Evolutionary conservation across 2,329 filamentous ascomycete species (phyloP).

Genomic region (Canariomyces notabilis): DNA sequence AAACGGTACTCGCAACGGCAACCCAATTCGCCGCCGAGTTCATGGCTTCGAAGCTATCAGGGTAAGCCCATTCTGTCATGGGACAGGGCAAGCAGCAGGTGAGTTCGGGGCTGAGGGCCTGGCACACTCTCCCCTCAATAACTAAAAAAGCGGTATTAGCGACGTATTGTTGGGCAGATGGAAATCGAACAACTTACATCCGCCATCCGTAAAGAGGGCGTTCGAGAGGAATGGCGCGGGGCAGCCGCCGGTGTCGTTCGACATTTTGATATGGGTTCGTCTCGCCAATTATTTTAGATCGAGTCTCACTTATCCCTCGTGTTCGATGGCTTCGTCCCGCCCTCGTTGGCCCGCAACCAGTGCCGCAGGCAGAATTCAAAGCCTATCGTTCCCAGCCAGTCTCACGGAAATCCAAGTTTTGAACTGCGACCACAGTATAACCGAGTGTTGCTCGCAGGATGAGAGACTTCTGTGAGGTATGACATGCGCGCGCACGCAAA

Average conservation of each 20-base stretch:
- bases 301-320: background rate
- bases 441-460: too few relatives aligned
- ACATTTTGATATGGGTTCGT: slow-evolving; percentile 8
- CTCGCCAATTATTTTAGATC: background rate
- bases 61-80: slow-evolving; percentile 69
- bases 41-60: slow-evolving; percentile 54
- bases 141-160: slow-evolving; percentile 39
- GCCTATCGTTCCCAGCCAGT: background rate
- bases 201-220: slow-evolving; percentile 17
- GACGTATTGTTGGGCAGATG: background rate
- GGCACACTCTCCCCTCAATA: slow-evolving; percentile 51
- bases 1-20: slow-evolving; percentile 66
- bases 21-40: slow-evolving; percentile 74
- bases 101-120: slow-evolving; percentile 43
- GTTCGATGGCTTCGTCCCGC: background rate
- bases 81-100: slow-evolving; percentile 90
- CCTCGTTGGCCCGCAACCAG: background rate
- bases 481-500: background rate
- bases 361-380: background rate
- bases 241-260: slow-evolving; percentile 8
- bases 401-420: background rate
- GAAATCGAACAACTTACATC: slow-evolving; percentile 22
- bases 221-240: slow-evolving; percentile 22
- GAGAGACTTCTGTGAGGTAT: too few relatives aligned
- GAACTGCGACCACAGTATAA: background rate